phyloP scores from a whole-genome alignment of 2,329 filamentous ascomycete genomes.

The Cryphonectria japonica region DNA sequence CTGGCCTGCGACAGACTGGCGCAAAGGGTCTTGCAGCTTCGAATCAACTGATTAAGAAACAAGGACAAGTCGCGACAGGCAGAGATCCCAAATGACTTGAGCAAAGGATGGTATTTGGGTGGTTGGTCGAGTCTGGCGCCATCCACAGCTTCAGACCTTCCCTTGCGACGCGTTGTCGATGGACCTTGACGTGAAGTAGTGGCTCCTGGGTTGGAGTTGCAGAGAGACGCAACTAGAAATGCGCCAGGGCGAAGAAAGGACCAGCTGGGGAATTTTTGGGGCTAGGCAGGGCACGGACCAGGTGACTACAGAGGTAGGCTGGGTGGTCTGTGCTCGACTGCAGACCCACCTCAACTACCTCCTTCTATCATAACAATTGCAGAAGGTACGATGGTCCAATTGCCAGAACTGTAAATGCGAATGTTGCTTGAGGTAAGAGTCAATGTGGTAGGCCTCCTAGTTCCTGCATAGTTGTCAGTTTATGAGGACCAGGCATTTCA shows the following conservation, averaged over 20 bases:
- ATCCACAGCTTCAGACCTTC: constrained; percentile 5
- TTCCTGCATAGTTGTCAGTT: background rate
- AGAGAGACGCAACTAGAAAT: constrained; percentile 17
- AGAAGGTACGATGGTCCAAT: background rate
- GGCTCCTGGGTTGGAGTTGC: constrained; percentile 6
- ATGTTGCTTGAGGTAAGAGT: background rate
- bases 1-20: constrained; percentile 13
- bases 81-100: background rate
- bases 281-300: constrained; percentile 19
- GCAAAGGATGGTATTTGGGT: background rate
- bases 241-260: constrained; percentile 15
- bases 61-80: background rate
- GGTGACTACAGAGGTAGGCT: background rate
- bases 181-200: constrained; percentile 10
- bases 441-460: too few species aligned
- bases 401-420: background rate
- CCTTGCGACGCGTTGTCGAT: constrained; percentile 21
- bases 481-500: background rate
- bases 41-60: background rate
- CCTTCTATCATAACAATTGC: background rate
- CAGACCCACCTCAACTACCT: background rate
- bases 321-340: background rate
- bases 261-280: constrained; percentile 21
- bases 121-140: constrained; percentile 2
- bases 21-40: background rate